Base-by-base conservation (phyloP, 441 rosid genomes). In the Adansonia madagascariensis region DNA sequence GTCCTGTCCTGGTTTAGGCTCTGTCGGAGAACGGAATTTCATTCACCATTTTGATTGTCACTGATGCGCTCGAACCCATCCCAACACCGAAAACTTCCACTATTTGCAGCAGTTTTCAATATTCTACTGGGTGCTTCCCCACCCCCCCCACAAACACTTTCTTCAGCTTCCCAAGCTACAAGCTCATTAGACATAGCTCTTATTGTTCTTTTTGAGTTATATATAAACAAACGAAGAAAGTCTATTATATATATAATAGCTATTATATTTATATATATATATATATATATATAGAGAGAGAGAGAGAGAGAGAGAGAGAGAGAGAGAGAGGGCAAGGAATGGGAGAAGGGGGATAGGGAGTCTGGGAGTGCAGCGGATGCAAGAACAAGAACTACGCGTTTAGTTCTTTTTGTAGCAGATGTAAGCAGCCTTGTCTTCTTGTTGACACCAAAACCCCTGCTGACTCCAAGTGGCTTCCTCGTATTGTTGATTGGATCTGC, bases 401-500 rank as follows among this genome's bases (percentile, higher is more conserved):
- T 78, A 81, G 98, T 83, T 88, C 94, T 59, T 91, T 91, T 76
- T 91, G 97, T 81, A 92, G 91, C 78, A 86, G 94, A 73, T 94
- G 97, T 78, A 92, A 90, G 73, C 95, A 91, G 81, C 97, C 98
- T 44, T 94, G 96, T 57, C 92, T 94, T 55, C 88, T 88, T 56
- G 95, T 94, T 79, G 97, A 94, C 79, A 75, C 84, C 84, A 94
- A 88, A 78, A 87, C 94, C 9, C 93, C 93, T 39, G 74, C 88
- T 5, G 88, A 91, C 77, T 94, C 97, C 39, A 92, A 94, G 77
- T 94, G 97, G 97, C 95, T 94, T 22, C 98, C 98, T 74, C 98
- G 97, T 77, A 85, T 91, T 80, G 97, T 97, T 50, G 97, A 94
- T 82, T 94, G 97, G 98, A 91, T 92, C 85, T 94, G 97, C 87